Base-by-base conservation (phyloP, 2,329 filamentous ascomycete genomes). In the Nothomitra cinnamomea region DNA sequence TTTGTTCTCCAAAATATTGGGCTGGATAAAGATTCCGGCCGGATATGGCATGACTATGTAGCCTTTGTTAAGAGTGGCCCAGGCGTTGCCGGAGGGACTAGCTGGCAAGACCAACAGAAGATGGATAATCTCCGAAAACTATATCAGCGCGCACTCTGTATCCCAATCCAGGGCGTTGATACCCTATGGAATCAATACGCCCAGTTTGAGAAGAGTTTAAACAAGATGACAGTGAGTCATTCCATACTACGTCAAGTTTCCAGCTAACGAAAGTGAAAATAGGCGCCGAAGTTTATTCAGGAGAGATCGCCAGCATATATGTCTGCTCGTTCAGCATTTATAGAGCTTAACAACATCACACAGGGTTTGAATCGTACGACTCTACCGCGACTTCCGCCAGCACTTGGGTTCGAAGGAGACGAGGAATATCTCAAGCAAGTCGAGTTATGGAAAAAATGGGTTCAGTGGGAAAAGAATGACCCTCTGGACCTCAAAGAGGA, bases 101-200 rank as follows among this genome's bases (percentile, higher is more conserved):
- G 79, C 55, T 98, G 92, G 94, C 89, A 96, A 67, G 92, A 96
- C 64, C 85, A 90, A 68, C 92, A 96, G 65, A 98, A 98, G 73
- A 94, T 95, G 84, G 92, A 98, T 61, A 75, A 85, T 60, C 70
- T 98, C 52, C 83, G 92, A 56, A 94, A 94, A 65, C 85, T 87
- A 0, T 98, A 95, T 65, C 89, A 95, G 62, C 83, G 83, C 53
- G 90, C 90, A 13, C 86, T 95, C 55, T 82, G 80, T 59, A 79
- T 95, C 40, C 94, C 94, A 3, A 94, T 87, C 58, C 79, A 83
- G 53, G 84, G 83, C 32, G 79, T 94, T 50, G 86, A 90, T 62
- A 78, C 77, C 52, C 71, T 98, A 13, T 98, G 92, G 94, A 95
- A 94, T 65, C 90, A 98, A 63, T 98, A 98, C 63, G 89, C 96